Evolutionary conservation across 2,329 filamentous ascomycete species (phyloP).

Genomic region (Cladosporium oxysporum): DNA sequence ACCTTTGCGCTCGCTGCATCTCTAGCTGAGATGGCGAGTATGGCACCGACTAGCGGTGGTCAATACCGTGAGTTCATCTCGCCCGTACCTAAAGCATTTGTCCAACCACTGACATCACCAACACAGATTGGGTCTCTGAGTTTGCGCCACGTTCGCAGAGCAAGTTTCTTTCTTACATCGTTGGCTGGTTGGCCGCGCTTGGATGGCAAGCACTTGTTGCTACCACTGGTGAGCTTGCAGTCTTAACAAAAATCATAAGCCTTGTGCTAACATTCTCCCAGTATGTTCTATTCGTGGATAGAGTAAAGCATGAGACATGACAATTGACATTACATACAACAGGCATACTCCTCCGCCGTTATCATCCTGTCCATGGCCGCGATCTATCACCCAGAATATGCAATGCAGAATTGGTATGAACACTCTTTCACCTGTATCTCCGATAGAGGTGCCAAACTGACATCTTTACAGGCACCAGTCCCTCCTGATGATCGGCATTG

Average conservation of each 20-base stretch:
- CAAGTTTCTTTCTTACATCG: slow-evolving; percentile 27
- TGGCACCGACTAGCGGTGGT: slow-evolving; percentile 37
- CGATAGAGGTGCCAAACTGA: background rate
- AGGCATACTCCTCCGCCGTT: slow-evolving; percentile 8
- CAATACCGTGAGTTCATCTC: slow-evolving; percentile 25
- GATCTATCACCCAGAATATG: slow-evolving; percentile 26
- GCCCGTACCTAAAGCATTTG: background rate
- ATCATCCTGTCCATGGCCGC: slow-evolving; percentile 17
- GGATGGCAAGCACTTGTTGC: slow-evolving; percentile 19
- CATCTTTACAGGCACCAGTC: slow-evolving; percentile 25
- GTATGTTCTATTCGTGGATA: background rate
- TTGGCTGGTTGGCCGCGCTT: slow-evolving; percentile 40
- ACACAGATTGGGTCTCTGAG: slow-evolving; percentile 34
- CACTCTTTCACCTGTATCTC: background rate
- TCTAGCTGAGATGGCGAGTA: slow-evolving; percentile 38
- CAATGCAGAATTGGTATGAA: slow-evolving; percentile 28
- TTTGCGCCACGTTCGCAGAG: slow-evolving; percentile 35
- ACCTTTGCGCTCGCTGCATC: slow-evolving; percentile 34
- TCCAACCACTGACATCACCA: background rate
- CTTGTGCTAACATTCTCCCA: background rate
- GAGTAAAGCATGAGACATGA: background rate
- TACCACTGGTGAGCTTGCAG: background rate
- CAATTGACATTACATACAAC: background rate
- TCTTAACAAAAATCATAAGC: background rate
- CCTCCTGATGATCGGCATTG: slow-evolving; percentile 36